A percentile compares a stretch with the other conserved stretches of the same genome.
phyloP scores from a whole-genome alignment of 371 early-diverging fungal species.

The Mortierella sp. region DNA sequence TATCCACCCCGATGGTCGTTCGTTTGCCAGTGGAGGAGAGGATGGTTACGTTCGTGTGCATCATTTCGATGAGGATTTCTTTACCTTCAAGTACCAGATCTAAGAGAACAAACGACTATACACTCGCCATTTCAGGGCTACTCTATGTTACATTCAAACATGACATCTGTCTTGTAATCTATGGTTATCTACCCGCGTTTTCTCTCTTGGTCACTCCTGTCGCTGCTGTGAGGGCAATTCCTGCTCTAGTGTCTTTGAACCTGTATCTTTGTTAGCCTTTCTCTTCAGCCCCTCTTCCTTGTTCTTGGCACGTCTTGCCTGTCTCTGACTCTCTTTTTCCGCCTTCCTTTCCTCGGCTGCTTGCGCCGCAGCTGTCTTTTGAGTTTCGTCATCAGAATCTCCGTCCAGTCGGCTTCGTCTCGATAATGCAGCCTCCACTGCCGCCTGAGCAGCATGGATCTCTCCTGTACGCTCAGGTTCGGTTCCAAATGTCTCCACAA shows the following conservation, averaged over 20 bases:
- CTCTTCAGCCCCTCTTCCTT: slow-evolving; percentile 15
- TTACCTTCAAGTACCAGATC: slow-evolving; percentile 83
- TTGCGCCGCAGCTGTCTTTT: background rate
- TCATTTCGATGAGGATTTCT: slow-evolving; percentile 96
- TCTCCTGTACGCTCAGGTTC: slow-evolving; percentile 43
- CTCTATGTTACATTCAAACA: too few species aligned
- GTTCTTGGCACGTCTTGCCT: slow-evolving; percentile 12
- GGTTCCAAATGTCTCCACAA: slow-evolving; percentile 27
- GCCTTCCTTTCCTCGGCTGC: slow-evolving; percentile 16
- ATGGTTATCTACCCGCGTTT: too few species aligned
- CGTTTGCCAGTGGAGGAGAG: slow-evolving; percentile 97
- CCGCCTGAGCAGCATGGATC: slow-evolving; percentile 30
- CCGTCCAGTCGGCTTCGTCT: slow-evolving; percentile 31
- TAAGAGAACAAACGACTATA: too few species aligned
- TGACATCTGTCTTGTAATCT: too few species aligned
- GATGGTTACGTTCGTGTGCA: slow-evolving; percentile 98
- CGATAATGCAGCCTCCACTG: slow-evolving; percentile 27
- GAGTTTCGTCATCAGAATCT: background rate
- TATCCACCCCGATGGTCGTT: slow-evolving; percentile 94
- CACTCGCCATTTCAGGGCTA: too few species aligned
- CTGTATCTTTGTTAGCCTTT: slow-evolving; percentile 18
- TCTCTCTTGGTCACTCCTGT: too few species aligned
- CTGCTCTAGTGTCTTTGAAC: slow-evolving; percentile 11
- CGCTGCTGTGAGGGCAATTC: background rate
- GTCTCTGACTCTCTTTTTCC: slow-evolving; percentile 6